Conservation (phyloP, 2,329 filamentous ascomycete genomes). For the Coniella lustricola region DNA sequence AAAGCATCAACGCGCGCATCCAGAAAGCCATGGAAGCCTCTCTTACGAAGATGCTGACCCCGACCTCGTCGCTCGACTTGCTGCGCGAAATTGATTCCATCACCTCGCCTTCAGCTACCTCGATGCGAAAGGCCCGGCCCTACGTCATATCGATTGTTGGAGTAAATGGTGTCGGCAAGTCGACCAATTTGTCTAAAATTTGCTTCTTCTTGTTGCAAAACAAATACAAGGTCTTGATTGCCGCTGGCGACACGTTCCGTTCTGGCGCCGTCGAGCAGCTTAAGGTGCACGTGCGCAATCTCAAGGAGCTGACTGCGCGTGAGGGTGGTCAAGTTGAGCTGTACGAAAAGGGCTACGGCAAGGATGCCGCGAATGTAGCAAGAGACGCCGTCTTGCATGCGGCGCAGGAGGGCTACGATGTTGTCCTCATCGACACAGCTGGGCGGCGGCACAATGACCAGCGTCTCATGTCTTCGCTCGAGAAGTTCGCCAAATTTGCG, state of each 20-base stretch:
- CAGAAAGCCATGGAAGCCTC: constrained; percentile 85
- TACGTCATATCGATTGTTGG: constrained; percentile 98
- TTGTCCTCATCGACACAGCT: constrained; percentile 94
- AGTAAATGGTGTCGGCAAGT: constrained; percentile 97
- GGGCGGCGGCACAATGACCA: constrained; percentile 93
- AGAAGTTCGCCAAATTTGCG: constrained; percentile 96
- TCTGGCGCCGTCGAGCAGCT: constrained; percentile 96
- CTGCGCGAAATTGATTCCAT: constrained; percentile 86
- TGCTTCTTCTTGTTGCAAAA: constrained; percentile 98
- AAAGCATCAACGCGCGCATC: constrained; percentile 77
- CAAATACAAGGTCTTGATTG: constrained; percentile 57
- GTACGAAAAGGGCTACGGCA: constrained; percentile 96
- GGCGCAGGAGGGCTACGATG: constrained; percentile 69
- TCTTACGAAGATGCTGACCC: constrained; percentile 89
- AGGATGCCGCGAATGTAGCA: constrained; percentile 91
- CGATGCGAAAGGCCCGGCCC: constrained; percentile 61
- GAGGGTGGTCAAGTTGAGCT: constrained; percentile 83
- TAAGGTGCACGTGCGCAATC: constrained; percentile 87
- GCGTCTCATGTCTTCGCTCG: constrained; percentile 89
- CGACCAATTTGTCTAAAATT: constrained; percentile 94
- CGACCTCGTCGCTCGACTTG: constrained; percentile 88
- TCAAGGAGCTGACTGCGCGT: constrained; percentile 78
- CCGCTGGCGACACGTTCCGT: constrained; percentile 75
- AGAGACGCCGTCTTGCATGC: constrained; percentile 87
- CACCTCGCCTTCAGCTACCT: constrained; percentile 57